Percentiles rank a stretch among this genome's conserved stretches.
phyloP scores from a whole-genome alignment of 345 rosid species.

The Lagerstroemia speciosa region DNA sequence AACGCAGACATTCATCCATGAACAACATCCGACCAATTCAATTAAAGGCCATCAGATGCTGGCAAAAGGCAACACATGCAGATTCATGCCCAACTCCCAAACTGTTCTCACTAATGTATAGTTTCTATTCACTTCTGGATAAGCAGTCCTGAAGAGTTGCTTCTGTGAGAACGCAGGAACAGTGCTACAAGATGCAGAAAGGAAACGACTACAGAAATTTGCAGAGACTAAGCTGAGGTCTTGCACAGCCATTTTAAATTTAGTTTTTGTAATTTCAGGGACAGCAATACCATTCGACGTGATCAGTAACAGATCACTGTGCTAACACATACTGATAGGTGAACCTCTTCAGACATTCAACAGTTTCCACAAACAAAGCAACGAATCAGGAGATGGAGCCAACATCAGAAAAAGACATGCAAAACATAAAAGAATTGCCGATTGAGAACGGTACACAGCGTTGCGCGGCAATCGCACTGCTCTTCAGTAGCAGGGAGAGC shows the following conservation, averaged over 20 bases:
- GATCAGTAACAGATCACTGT: not conserved
- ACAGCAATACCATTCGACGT: too few species aligned
- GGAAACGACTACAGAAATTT: not conserved
- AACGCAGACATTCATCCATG: not conserved
- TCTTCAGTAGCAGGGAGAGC: not conserved
- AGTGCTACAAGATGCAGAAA: not conserved
- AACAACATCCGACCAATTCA: not conserved
- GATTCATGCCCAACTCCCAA: not conserved
- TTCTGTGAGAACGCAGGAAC: not conserved
- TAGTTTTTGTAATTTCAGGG: too few species aligned
- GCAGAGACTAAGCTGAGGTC: too few species aligned
- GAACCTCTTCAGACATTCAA: not conserved
- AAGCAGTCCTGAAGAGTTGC: not conserved
- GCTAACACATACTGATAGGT: not conserved
- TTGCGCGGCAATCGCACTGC: not conserved
- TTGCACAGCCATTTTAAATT: too few species aligned
- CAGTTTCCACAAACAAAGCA: not conserved
- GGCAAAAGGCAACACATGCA: not conserved
- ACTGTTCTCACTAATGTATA: not conserved
- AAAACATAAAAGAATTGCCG: not conserved
- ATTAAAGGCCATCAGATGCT: not conserved
- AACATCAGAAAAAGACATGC: not conserved
- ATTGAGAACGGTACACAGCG: not conserved
- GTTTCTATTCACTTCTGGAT: too few species aligned
- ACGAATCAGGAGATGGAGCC: not conserved